These are phyloP conservation scores for Simplicillium aogashimaense DNA, from an alignment of 2,329 filamentous ascomycete genomes.

Conservation along the genomic window DNA sequence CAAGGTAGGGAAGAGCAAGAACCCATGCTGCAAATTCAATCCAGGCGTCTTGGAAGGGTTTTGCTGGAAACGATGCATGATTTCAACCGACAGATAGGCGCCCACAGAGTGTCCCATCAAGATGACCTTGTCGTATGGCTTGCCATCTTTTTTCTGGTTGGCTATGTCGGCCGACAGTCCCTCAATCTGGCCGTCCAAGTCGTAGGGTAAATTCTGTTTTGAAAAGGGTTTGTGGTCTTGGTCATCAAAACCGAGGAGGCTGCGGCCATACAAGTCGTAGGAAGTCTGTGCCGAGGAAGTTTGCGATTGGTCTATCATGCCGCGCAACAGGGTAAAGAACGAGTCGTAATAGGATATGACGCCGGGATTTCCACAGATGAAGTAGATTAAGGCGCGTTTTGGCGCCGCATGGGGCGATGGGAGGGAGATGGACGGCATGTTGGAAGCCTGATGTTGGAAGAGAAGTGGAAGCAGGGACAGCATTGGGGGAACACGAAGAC, in stretches of 20 bases:
- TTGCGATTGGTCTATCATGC: constrained; percentile 34
- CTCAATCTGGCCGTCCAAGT: constrained; percentile 44
- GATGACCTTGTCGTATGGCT: constrained; percentile 47
- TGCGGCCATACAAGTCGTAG: constrained; percentile 48
- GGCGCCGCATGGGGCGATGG: constrained; percentile 12
- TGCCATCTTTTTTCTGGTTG: constrained; percentile 16
- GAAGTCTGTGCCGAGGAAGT: constrained; percentile 13
- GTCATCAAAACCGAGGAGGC: constrained; percentile 49
- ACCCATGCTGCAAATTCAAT: constrained; percentile 37
- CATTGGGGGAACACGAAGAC: no score
- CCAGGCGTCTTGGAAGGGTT: constrained; percentile 20
- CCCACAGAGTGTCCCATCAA: constrained; percentile 69
- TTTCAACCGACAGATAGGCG: constrained; percentile 59
- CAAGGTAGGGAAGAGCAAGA: constrained; percentile 67
- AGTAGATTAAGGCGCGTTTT: constrained; percentile 48
- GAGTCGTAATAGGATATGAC: constrained; percentile 62
- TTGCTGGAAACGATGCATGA: constrained; percentile 47
- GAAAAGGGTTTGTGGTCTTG: constrained; percentile 37
- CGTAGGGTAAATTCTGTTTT: constrained; percentile 31
- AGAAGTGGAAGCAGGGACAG: neutral
- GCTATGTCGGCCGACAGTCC: constrained; percentile 28
- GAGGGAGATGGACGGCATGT: constrained; percentile 13
- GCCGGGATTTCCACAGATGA: constrained; percentile 69
- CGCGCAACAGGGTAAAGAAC: constrained; percentile 51
- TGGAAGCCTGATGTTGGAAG: neutral